A percentile compares a stretch with the other conserved stretches of the same genome.
phyloP scores from a whole-genome alignment of 2,329 filamentous ascomycete genomes.

The Reticulascus tulasneorum region DNA sequence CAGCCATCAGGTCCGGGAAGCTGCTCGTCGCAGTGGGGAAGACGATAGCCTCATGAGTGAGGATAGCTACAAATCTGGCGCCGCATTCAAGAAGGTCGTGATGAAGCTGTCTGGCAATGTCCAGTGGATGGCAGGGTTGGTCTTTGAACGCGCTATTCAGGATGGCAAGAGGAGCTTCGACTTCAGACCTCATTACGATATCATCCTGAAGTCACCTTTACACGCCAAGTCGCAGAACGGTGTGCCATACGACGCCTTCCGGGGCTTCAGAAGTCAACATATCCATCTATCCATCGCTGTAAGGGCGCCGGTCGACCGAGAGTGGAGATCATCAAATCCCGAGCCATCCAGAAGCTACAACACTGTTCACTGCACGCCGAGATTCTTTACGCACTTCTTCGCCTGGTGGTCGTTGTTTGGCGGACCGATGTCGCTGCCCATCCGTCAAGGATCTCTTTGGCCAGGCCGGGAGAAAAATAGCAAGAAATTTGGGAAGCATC shows the following conservation, averaged over 20 bases:
- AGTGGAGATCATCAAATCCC: slow-evolving; percentile 75
- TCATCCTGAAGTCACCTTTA: slow-evolving; percentile 77
- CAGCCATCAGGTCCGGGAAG: slow-evolving; percentile 76
- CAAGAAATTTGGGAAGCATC: slow-evolving; percentile 95
- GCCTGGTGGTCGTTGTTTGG: slow-evolving; percentile 97
- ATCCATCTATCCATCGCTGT: slow-evolving; percentile 94
- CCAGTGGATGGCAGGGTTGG: slow-evolving; percentile 83
- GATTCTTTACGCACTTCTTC: slow-evolving; percentile 98
- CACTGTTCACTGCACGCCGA: slow-evolving; percentile 86
- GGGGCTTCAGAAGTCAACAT: slow-evolving; percentile 92
- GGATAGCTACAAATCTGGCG: slow-evolving; percentile 65
- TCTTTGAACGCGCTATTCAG: slow-evolving; percentile 82
- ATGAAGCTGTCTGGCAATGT: slow-evolving; percentile 99
- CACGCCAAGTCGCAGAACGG: slow-evolving; percentile 58
- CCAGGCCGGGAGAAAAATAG: slow-evolving; percentile 91
- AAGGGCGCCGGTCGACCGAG: slow-evolving; percentile 77
- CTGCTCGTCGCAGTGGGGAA: slow-evolving; percentile 45
- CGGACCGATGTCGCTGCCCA: slow-evolving; percentile 87
- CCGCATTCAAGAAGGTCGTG: slow-evolving; percentile 95
- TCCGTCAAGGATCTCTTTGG: slow-evolving; percentile 88
- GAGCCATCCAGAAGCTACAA: slow-evolving; percentile 90
- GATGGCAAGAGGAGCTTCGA: slow-evolving; percentile 73
- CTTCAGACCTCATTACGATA: slow-evolving; percentile 89
- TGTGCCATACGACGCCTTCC: slow-evolving; percentile 81
- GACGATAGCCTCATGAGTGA: slow-evolving; percentile 58